Evolutionary conservation across 2,329 filamentous ascomycete species (phyloP), one percentile per base, ranked within the genome.

Genomic region (Pleoardoris graminearum): DNA sequence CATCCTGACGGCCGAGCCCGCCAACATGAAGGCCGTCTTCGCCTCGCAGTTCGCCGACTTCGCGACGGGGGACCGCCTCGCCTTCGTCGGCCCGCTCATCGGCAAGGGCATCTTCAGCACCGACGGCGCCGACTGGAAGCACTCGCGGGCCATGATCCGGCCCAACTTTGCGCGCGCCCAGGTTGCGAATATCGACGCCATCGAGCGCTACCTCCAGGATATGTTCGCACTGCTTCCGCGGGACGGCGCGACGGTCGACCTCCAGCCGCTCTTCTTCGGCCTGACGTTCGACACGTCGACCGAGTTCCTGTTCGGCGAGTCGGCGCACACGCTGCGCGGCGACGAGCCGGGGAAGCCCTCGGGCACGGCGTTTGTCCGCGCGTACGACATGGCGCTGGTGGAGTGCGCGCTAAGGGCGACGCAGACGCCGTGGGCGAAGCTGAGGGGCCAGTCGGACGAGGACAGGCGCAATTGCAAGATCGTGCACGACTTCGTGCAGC

Each of bases 161-260:
- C 43, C 43, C 1, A 46, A 36, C 14, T 46, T 46, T 27, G 32
- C 14, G 1, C 19, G 43, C 14, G 14, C 29, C 2, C 43, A 46
- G n/a, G 32, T 46, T 11, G 30, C 30, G 1, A 27, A 46, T 21
- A 25, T 46, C 12, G 43, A 46, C 7, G 19, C 19, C 4, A 25
- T 46, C 3, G 43, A 46, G 14, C 71, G 67, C 1, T 85, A 88
- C 70, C 76, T 87, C 12, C 69, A 77, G 25, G 75, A 80, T 21
- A 73, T 90, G 52, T 75, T 89, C 22, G 74, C 77, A n/a, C 77
- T 79, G 17, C 78, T 90, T 7, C 84, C 85, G 74, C 82, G 53
- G 79, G 85, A 41, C 70, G 70, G 71, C 21, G 55, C 75, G 12
- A 70, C 70, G 7, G 43, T 46, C 3, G 43, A 46, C 36, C 30